Conservation (phyloP, 257 asterid species). For the Sherardia arvensis region DNA sequence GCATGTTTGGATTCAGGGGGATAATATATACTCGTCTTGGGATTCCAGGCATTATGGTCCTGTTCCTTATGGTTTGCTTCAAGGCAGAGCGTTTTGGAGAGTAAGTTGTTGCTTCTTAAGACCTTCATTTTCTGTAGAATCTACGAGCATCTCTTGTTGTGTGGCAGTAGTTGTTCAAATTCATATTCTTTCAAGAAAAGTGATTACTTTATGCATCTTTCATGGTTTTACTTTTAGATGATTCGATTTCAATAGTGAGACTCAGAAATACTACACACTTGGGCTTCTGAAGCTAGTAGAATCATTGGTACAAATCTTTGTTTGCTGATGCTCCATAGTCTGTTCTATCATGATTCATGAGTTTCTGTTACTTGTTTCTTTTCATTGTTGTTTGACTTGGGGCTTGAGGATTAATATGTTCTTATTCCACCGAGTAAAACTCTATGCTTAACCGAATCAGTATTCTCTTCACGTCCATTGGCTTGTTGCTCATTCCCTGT, state of each 20-base stretch:
- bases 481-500: background rate
- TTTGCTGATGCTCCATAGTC: background rate
- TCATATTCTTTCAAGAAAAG: background rate
- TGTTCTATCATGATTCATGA: background rate
- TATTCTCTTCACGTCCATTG: background rate
- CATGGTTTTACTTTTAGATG: background rate
- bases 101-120: constrained; percentile 31
- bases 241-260: background rate
- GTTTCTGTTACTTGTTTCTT: background rate
- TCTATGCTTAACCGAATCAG: background rate
- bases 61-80: constrained; percentile 62
- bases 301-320: background rate
- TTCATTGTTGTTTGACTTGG: background rate
- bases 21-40: constrained; percentile 59
- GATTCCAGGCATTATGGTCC: constrained; percentile 88
- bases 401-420: background rate
- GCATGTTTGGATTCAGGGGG: constrained; percentile 95
- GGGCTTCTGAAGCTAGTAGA: background rate
- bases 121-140: constrained; percentile 6
- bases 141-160: background rate
- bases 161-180: background rate
- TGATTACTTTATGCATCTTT: background rate
- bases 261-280: background rate
- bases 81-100: constrained; percentile 61
- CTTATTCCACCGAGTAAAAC: background rate